Evolutionary conservation across 208 protist genomes (phyloP).

Genomic region (Trypanosoma mega): DNA sequence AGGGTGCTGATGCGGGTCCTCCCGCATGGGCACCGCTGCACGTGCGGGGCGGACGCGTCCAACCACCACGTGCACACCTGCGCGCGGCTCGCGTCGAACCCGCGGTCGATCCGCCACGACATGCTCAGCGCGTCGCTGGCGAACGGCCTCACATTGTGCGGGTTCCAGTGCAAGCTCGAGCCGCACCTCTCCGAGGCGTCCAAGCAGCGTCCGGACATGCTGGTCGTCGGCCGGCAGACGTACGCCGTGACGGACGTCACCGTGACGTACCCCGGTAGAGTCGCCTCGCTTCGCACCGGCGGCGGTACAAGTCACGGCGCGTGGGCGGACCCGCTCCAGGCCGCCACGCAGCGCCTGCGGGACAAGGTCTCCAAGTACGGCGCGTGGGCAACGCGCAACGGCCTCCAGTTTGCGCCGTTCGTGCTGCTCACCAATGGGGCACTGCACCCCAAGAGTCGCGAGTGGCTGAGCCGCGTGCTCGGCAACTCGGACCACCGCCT

Average conservation of each 20-base stretch:
- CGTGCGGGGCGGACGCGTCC: conserved; percentile 22
- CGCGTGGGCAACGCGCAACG: too few species aligned
- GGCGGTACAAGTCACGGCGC: too few species aligned
- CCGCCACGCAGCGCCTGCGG: too few species aligned
- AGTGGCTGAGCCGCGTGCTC: too few species aligned
- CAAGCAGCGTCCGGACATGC: conserved; percentile 24
- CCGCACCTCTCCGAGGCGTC: conserved; percentile 12
- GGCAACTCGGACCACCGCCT: too few species aligned
- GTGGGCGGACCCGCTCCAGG: too few species aligned
- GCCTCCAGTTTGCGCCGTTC: too few species aligned
- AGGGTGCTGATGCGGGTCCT: conserved; percentile 25
- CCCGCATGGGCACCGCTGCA: conserved; percentile 7
- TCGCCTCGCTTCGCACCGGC: too few species aligned
- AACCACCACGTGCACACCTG: conserved; percentile 40
- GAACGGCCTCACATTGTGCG: conserved; percentile 20
- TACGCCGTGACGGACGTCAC: conserved; percentile 30
- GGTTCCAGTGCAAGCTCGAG: conserved; percentile 11
- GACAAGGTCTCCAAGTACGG: too few species aligned
- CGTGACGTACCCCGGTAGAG: conserved; percentile 28
- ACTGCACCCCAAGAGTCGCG: too few species aligned
- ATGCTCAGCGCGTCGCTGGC: conserved; percentile 14
- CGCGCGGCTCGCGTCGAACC: not conserved
- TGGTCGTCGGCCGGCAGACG: conserved; percentile 1
- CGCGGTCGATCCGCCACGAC: conserved; percentile 30
- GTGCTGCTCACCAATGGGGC: too few species aligned